Evolutionary conservation across 2,329 filamentous ascomycete species (phyloP), one percentile per base, ranked within the genome.

Genomic region (Penicillium sp.): DNA sequence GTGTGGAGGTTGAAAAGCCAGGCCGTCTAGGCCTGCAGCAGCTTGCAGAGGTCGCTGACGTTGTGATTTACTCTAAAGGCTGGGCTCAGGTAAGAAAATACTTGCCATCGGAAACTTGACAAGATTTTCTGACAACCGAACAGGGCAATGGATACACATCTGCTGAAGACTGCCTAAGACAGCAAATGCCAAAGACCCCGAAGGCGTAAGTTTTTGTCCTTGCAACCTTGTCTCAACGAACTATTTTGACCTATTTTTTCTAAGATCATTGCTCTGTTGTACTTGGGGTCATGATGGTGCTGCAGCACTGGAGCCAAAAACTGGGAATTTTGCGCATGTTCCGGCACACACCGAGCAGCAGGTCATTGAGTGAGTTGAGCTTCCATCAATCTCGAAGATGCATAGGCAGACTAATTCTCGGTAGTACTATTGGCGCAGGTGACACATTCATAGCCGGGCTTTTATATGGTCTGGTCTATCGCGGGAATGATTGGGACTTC

Each of bases 381-480:
- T 5, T 2, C 14, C 27, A 5, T 6, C 3, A 3, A 14, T 18
- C 27, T 14, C 4, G 27, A 13, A 34, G 13, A n/a, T 3, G 21
- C 31, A 22, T 13, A 2, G 10, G 3, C 5, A 31, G n/a, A 16
- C 57, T 65, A 34, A 68, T 18, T 60, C 46, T 47, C 5, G 45
- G 55, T 68, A 90, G 88, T 68, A 81, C 87, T 5, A 82, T 91
- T 57, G 89, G 88, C 51, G 88, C 88, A 42, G 89, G 89, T 61
- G 89, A 91, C 67, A 90, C 88, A 0, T 91, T 91, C 65, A 83
- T 88, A 59, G 88, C 88, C 32, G 88, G 87, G 55, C 84, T 89
- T 71, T 73, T 91, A 46, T 90, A 86, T 71, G 80, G 77, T 34
- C 70, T 89, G 57, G 72, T 81, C 53, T 82, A 77, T 66, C 79